Percentiles rank a stretch among this genome's conserved stretches.
Conservation (phyloP, 139 green algal species). For the Tetraselmis chui region DNA sequence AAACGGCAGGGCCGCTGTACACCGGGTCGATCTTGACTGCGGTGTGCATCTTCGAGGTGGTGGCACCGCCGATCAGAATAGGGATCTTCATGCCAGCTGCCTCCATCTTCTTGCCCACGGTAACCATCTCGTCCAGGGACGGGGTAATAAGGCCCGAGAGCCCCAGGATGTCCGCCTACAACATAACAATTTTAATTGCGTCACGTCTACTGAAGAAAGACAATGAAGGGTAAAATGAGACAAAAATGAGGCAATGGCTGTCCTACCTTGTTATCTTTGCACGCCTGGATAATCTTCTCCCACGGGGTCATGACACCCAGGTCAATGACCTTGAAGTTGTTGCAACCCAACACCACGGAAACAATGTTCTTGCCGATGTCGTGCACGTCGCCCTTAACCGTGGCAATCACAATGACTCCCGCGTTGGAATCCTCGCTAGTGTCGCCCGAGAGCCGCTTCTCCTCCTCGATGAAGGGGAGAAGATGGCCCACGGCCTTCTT, state of each 20-base stretch:
- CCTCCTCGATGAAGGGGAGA: conserved; percentile 97
- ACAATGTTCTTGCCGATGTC: conserved; percentile 99
- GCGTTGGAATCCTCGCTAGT: conserved; percentile 38
- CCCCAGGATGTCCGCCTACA: conserved; percentile 83
- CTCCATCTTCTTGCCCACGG: conserved; percentile 92
- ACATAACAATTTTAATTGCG: conserved; percentile 6
- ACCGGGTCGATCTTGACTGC: conserved; percentile 93
- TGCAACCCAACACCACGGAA: conserved; percentile 95
- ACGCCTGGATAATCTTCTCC: conserved; percentile 90
- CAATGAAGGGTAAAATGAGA: too few relatives aligned
- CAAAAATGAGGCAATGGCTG: too few relatives aligned
- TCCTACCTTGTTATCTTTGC: conserved; percentile 69
- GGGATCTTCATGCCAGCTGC: conserved; percentile 79
- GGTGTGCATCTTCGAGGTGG: conserved; percentile 98
- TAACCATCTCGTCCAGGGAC: conserved; percentile 97
- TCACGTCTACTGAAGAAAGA: too few relatives aligned
- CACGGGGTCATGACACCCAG: conserved; percentile 93
- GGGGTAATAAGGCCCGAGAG: conserved; percentile 97
- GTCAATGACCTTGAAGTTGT: conserved; percentile 99
- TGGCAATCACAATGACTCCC: conserved; percentile 92
- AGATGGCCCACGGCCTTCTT: conserved; percentile 96
- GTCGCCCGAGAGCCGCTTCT: conserved; percentile 62
- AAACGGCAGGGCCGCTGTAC: conserved; percentile 80
- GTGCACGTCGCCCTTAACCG: conserved; percentile 98
- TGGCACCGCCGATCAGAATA: conserved; percentile 94